Base-by-base conservation (phyloP, 164 flowering plant species). In the Liriodendron chinense region DNA sequence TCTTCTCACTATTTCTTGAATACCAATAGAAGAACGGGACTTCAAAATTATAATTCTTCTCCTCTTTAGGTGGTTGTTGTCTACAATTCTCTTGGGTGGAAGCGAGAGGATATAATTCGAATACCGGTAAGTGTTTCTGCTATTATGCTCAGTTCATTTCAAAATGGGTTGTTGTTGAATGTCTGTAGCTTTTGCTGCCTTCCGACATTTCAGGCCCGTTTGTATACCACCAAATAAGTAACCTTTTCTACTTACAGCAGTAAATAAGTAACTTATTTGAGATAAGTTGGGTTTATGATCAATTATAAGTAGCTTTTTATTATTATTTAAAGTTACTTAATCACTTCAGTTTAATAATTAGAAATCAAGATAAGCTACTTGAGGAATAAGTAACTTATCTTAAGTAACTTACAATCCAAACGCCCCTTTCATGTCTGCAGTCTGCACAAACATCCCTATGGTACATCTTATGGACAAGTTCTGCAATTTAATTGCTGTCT, bases 11-110 rank as follows among this genome's bases (percentile, higher is more conserved):
- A 64, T 74, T 34, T 59, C 56, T 69, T 67, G 18, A 22, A 67
- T 24, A 20, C 69, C 69, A 67, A 67, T 26, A 13, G 20, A 26
- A 67, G 43, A 67, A 6, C 14, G 26, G 14, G 28, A 34, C n/a
- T 16, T 67, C 49, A 28, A 20, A 28, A 20, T 67, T 72, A 3
- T 22, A 69, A 68, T n/a, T 72, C 73, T 75, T 79, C 67, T 78
- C 49, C 71, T 66, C 28, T 83, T 83, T 75, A 95, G 98, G 82
- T 95, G 61, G 76, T 93, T 73, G 83, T 95, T 76, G 84, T 85
- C 66, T 93, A 95, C 82, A 95, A 95, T 80, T 82, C 98, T 78
- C 91, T 95, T 79, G 98, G 98, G 72, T 95, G 98, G 98, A 90
- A 83, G 78, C 85, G 98, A 78, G 87, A 86, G 47, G 96, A 95